phyloP scores from a whole-genome alignment of 1,284 basidiomycete species.

The Ustilago cynodontis region DNA sequence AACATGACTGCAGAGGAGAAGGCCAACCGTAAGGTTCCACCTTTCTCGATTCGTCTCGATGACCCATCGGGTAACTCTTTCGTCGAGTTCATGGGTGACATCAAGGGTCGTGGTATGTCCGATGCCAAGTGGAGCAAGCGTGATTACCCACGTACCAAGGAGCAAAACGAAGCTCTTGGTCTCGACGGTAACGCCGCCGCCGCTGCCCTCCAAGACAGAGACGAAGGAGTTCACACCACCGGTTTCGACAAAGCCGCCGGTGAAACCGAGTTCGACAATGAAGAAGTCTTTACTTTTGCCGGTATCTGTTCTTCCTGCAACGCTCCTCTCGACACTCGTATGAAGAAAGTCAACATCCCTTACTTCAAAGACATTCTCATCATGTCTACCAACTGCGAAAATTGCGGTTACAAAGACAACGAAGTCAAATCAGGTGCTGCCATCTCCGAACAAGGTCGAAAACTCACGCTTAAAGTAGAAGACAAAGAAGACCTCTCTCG shows the following conservation, averaged over 20 bases:
- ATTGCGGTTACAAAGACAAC: constrained; percentile 95
- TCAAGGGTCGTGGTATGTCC: constrained; percentile 73
- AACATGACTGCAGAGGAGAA: constrained; percentile 41
- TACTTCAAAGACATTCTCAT: constrained; percentile 99
- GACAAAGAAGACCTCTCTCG: constrained; percentile 93
- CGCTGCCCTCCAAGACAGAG: constrained; percentile 68
- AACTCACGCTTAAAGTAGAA: constrained; percentile 88
- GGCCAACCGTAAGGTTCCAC: constrained; percentile 75
- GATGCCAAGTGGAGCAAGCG: constrained; percentile 94
- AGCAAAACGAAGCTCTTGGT: constrained; percentile 88
- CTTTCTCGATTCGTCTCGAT: constrained; percentile 88
- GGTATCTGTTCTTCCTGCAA: constrained; percentile 91
- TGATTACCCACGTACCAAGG: constrained; percentile 83
- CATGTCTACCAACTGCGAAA: constrained; percentile 97
- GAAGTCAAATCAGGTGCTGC: constrained; percentile 95
- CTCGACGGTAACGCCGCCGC: constrained; percentile 72
- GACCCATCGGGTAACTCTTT: constrained; percentile 97
- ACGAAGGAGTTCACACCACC: constrained; percentile 63
- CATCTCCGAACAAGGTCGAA: constrained; percentile 86
- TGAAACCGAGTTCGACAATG: constrained; percentile 73
- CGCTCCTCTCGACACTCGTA: constrained; percentile 83
- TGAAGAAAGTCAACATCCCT: constrained; percentile 97
- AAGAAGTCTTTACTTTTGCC: constrained; percentile 91
- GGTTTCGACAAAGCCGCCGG: constrained; percentile 66
- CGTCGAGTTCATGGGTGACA: constrained; percentile 68